These are phyloP conservation scores for Schizonepeta tenuifolia DNA, from an alignment of 257 asterid genomes.

Conservation along the genomic window DNA sequence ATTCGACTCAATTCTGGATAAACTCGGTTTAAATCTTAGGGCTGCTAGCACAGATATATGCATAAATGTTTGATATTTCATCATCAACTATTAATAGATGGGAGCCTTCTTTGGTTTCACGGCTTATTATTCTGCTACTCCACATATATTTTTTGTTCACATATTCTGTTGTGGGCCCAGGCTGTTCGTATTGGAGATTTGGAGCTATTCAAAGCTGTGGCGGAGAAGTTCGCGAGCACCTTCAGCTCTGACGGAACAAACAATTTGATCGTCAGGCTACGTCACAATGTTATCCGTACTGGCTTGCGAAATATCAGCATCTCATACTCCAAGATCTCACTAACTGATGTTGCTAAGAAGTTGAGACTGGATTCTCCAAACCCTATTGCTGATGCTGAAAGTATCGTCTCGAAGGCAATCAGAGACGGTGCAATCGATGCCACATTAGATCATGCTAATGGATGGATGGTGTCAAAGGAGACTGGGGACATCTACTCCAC, in stretches of 20 bases:
- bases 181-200: slow-evolving; percentile 80
- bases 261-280: slow-evolving; percentile 70
- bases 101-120: background rate
- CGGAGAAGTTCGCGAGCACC: slow-evolving; percentile 60
- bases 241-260: slow-evolving; percentile 67
- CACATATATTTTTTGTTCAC: background rate
- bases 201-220: slow-evolving; percentile 64
- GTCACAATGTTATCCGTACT: slow-evolving; percentile 73
- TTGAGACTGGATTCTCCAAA: slow-evolving; percentile 66
- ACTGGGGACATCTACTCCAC: slow-evolving; percentile 80
- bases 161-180: slow-evolving; percentile 41
- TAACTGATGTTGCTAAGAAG: slow-evolving; percentile 70
- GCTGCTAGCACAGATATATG: background rate
- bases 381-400: slow-evolving; percentile 72
- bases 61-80: background rate
- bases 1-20: slow-evolving; percentile 18
- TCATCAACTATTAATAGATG: background rate
- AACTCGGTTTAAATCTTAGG: slow-evolving; percentile 7
- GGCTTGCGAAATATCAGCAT: slow-evolving; percentile 73
- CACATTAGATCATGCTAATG: slow-evolving; percentile 66
- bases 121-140: background rate
- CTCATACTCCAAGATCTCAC: slow-evolving; percentile 68
- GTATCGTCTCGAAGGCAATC: slow-evolving; percentile 72
- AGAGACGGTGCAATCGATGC: slow-evolving; percentile 87
- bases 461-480: slow-evolving; percentile 78